A percentile compares a stretch with the other conserved stretches of the same genome.
These are phyloP conservation scores for Lactarius tabidus DNA, from an alignment of 768 basidiomycete genomes.

Conservation along the genomic window DNA sequence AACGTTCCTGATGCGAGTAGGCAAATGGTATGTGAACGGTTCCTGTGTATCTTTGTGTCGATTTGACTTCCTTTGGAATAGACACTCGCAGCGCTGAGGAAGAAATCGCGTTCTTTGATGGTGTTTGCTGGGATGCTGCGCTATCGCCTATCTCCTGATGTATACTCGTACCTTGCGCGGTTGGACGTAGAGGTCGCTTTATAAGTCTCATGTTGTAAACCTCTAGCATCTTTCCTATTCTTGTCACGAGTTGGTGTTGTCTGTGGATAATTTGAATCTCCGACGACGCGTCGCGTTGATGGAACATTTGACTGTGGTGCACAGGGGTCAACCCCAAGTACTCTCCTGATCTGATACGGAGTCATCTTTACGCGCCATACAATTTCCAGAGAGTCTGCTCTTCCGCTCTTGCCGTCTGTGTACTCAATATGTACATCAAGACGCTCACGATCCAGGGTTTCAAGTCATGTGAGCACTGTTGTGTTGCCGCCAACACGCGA, in stretches of 20 bases:
- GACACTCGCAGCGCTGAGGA: slow-evolving; percentile 65
- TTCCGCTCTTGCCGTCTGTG: not conserved
- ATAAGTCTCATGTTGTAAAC: slow-evolving; percentile 31
- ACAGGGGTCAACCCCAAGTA: not conserved
- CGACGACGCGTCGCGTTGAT: slow-evolving; percentile 18
- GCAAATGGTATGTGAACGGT: slow-evolving; percentile 56
- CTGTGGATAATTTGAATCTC: slow-evolving; percentile 7
- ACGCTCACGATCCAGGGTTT: slow-evolving; percentile 91
- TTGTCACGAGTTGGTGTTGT: too few species aligned
- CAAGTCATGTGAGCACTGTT: slow-evolving; percentile 78
- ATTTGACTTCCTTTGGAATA: slow-evolving; percentile 31
- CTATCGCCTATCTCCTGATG: slow-evolving; percentile 86
- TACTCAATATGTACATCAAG: slow-evolving; percentile 70
- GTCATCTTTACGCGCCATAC: not conserved
- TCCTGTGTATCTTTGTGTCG: slow-evolving; percentile 18
- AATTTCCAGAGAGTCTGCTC: not conserved
- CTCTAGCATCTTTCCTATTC: not conserved
- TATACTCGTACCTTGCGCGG: slow-evolving; percentile 83
- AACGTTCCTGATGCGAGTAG: slow-evolving; percentile 68
- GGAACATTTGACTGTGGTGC: not conserved
- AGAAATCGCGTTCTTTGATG: slow-evolving; percentile 82
- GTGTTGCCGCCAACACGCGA: slow-evolving; percentile 15
- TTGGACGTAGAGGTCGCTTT: slow-evolving; percentile 84
- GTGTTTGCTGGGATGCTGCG: slow-evolving; percentile 85
- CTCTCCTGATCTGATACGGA: not conserved